Percentiles rank a stretch among this genome's conserved stretches.
Conservation (phyloP, 345 rosid genomes). For the Gossypium thurberi region DNA sequence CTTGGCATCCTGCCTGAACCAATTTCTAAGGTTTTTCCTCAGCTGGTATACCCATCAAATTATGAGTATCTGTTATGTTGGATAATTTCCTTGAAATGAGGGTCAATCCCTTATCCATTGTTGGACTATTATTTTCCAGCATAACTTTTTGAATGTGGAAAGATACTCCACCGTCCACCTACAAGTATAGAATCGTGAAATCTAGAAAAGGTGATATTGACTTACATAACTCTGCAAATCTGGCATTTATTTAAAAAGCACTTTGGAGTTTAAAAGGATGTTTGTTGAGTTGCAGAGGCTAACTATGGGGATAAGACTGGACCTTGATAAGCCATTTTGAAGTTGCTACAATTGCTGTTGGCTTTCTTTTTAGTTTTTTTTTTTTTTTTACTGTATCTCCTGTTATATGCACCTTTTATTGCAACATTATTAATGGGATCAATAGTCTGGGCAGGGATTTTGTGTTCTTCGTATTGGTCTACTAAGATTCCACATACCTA, state of each 20-base stretch:
- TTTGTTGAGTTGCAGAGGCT: not conserved
- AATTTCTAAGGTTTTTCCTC: not conserved
- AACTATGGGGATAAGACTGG: not conserved
- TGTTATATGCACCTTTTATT: not conserved
- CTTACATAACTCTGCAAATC: not conserved
- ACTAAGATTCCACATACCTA: not conserved
- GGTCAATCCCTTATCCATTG: not conserved
- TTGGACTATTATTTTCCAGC: not conserved
- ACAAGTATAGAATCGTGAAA: not conserved
- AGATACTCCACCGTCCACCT: not conserved
- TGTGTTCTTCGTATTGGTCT: not conserved
- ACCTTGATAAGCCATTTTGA: not conserved
- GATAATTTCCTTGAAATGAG: slow-evolving; percentile 1
- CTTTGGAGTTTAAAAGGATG: not conserved
- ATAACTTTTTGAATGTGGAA: not conserved
- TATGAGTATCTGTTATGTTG: not conserved
- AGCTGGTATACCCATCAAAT: not conserved
- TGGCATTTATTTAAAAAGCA: not conserved
- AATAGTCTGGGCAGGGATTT: not conserved
- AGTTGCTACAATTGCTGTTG: not conserved
- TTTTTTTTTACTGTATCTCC: not conserved
- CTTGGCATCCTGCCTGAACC: slow-evolving; percentile 2
- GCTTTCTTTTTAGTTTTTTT: not conserved
- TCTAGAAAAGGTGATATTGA: not conserved
- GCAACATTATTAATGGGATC: not conserved